Percentiles rank a stretch among this genome's conserved stretches.
phyloP scores from a whole-genome alignment of 1,284 basidiomycete species.

The Lentinus polychrous region DNA sequence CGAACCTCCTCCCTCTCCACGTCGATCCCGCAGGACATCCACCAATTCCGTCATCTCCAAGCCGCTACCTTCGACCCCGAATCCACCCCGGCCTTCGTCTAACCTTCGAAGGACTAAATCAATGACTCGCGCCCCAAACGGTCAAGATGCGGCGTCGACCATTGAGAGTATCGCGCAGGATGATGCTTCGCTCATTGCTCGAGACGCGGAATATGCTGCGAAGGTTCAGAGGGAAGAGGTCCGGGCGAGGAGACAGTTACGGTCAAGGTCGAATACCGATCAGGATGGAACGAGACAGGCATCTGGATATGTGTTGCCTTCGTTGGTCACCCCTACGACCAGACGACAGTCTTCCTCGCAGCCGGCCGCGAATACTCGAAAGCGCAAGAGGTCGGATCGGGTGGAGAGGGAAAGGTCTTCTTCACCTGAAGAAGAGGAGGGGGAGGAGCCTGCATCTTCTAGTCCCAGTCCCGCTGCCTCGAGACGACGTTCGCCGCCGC shows the following conservation, averaged over 20 bases:
- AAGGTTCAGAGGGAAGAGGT: slow-evolving; percentile 32
- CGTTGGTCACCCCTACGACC: not conserved
- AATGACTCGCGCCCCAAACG: too few relatives aligned
- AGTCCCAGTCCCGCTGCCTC: slow-evolving; percentile 5
- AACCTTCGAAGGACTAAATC: not conserved
- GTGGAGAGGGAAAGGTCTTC: not conserved
- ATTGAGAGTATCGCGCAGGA: too few relatives aligned
- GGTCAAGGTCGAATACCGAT: slow-evolving; percentile 24
- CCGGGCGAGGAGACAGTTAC: slow-evolving; percentile 25
- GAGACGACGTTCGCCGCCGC: not conserved
- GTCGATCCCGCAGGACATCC: not conserved
- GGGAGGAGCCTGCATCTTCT: too few relatives aligned
- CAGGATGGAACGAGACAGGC: slow-evolving; percentile 15
- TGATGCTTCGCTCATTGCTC: not conserved
- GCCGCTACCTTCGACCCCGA: slow-evolving; percentile 2
- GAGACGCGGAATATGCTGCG: slow-evolving; percentile 33
- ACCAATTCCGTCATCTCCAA: not conserved
- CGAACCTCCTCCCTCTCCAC: slow-evolving; percentile 1
- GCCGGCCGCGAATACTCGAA: not conserved
- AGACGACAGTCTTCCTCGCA: not conserved
- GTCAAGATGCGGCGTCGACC: too few relatives aligned
- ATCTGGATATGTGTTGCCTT: not conserved
- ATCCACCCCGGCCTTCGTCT: slow-evolving; percentile 1
- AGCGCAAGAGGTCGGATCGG: not conserved
- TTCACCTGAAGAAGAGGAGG: too few relatives aligned